Conservation (phyloP, 768 basidiomycete genomes). For the Lactarius indigo region DNA sequence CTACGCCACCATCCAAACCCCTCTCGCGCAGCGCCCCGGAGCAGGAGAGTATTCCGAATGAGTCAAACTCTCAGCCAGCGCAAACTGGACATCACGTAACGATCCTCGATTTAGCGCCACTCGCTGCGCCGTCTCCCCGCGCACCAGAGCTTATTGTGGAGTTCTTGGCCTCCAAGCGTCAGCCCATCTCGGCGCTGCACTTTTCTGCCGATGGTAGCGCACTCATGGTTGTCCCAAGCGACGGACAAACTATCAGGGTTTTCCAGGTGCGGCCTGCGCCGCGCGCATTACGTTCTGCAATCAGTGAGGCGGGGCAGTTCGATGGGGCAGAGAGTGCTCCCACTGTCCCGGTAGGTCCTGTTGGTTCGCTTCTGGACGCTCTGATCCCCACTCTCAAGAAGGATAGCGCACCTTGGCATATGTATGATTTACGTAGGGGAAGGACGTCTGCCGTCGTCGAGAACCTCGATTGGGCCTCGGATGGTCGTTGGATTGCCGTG, state of each 20-base stretch:
- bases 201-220: conserved; percentile 56
- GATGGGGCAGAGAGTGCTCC: conserved; percentile 1
- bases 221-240: conserved; percentile 47
- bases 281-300: conserved; percentile 23
- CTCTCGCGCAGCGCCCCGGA: conserved; percentile 38
- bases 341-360: not conserved
- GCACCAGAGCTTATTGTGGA: conserved; percentile 40
- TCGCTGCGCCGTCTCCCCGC: conserved; percentile 28
- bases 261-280: conserved; percentile 40
- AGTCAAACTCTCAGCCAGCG: not conserved
- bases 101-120: conserved; percentile 50
- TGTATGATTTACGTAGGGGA: conserved; percentile 71
- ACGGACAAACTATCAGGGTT: conserved; percentile 52
- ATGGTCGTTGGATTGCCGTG: conserved; percentile 67
- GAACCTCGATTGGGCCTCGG: conserved; percentile 47
- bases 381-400: not conserved
- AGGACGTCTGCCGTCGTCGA: conserved; percentile 64
- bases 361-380: not conserved
- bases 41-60: conserved; percentile 1
- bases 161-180: conserved; percentile 47
- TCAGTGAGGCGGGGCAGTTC: not conserved
- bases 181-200: conserved; percentile 43
- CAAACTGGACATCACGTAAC: conserved; percentile 42
- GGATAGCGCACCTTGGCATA: conserved; percentile 42
- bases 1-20: conserved; percentile 20